These are phyloP conservation scores for Fraxinus anomala DNA, from an alignment of 257 asterid species.

Conservation along the genomic window DNA sequence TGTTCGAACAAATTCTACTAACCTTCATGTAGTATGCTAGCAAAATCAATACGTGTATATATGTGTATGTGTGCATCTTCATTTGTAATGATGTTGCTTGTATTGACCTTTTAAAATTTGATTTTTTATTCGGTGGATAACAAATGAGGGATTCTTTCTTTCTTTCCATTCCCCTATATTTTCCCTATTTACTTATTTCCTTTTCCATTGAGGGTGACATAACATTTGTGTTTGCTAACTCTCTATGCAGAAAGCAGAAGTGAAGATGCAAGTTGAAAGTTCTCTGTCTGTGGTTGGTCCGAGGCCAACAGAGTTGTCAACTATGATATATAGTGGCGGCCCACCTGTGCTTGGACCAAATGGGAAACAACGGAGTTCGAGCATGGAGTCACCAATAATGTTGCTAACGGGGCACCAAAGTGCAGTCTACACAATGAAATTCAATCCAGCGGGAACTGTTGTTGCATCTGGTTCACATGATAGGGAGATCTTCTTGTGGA, in stretches of 20 bases:
- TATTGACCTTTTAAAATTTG: not conserved
- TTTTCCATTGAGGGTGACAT: not conserved
- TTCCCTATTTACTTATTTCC: not conserved
- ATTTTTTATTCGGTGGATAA: not conserved
- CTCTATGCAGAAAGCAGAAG: constrained; percentile 17
- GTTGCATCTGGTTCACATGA: constrained; percentile 97
- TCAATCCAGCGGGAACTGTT: constrained; percentile 82
- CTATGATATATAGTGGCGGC: constrained; percentile 39
- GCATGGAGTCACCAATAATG: constrained; percentile 94
- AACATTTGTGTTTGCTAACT: not conserved
- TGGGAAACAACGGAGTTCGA: constrained; percentile 72
- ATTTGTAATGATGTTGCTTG: not conserved
- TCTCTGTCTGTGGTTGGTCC: constrained; percentile 85
- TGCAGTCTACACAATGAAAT: constrained; percentile 84
- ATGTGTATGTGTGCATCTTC: not conserved
- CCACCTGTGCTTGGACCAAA: constrained; percentile 53
- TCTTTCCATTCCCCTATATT: not conserved
- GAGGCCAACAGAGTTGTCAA: constrained; percentile 75
- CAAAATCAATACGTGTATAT: not conserved
- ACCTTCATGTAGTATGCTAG: not conserved
- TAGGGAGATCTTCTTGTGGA: constrained; percentile 89
- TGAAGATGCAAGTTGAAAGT: constrained; percentile 78
- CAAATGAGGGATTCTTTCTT: not conserved
- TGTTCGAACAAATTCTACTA: not conserved
- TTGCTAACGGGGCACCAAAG: constrained; percentile 89